Percentiles rank a stretch among this genome's conserved stretches.
Evolutionary conservation across 331 rosid species (phyloP).

Genomic region (Acacia concinna): DNA sequence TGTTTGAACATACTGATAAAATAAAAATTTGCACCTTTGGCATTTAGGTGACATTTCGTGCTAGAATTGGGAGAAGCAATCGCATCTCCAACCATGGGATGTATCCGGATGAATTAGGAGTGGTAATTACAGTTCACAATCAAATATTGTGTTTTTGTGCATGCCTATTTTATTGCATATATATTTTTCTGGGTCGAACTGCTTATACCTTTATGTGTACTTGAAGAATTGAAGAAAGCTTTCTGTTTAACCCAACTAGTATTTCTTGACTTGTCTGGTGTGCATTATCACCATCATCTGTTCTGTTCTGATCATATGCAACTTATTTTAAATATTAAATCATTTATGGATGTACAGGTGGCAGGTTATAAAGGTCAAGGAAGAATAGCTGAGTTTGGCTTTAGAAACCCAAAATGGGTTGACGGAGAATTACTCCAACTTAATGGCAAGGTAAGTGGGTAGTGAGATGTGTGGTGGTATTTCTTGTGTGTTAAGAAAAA

Average conservation of each 20-base stretch:
- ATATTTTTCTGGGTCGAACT: neutral
- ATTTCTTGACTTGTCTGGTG: neutral
- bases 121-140: slow-evolving; percentile 59
- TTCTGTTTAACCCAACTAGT: neutral
- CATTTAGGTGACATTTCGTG: slow-evolving; percentile 89
- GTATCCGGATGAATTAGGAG: slow-evolving; percentile 99
- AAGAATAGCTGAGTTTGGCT: slow-evolving; percentile 86
- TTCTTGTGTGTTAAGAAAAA: slow-evolving; percentile 26
- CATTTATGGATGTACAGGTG: slow-evolving; percentile 49
- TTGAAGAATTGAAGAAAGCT: neutral
- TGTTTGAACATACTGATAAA: slow-evolving; percentile 3
- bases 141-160: neutral
- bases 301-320: slow-evolving; percentile 21
- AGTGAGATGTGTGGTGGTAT: neutral
- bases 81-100: slow-evolving; percentile 68
- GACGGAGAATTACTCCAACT: slow-evolving; percentile 97
- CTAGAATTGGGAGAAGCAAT: slow-evolving; percentile 83
- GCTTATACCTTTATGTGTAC: neutral
- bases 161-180: neutral
- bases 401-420: slow-evolving; percentile 88
- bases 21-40: slow-evolving; percentile 1
- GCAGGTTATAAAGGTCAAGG: slow-evolving; percentile 95
- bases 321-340: neutral
- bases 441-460: slow-evolving; percentile 75
- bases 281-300: neutral